Conservation (phyloP, 345 rosid genomes). For the Salix viminalis region DNA sequence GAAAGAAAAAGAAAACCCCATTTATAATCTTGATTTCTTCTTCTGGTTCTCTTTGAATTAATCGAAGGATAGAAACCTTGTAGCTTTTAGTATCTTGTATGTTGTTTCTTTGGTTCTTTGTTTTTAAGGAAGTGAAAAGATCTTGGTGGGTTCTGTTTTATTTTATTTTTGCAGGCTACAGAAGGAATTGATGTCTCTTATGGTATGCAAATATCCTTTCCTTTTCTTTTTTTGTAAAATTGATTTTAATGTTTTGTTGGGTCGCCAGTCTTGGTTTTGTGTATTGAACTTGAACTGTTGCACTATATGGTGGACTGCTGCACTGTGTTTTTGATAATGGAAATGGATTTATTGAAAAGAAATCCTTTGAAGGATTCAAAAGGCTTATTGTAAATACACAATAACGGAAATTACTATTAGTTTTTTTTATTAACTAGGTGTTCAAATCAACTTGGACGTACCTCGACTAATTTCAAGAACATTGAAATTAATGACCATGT, state of each 20-base stretch:
- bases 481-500: no score
- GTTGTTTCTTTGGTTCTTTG: not conserved
- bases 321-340: not conserved
- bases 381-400: not conserved
- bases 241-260: not conserved
- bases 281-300: not conserved
- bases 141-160: not conserved
- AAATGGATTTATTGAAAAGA: not conserved
- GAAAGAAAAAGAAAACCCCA: not conserved
- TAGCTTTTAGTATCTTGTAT: not conserved
- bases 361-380: not conserved
- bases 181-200: constrained; percentile 32
- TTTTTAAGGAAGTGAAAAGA: not conserved
- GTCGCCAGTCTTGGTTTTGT: not conserved
- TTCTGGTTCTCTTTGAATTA: not conserved
- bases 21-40: not conserved
- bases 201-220: constrained; percentile 12
- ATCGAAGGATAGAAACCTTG: not conserved
- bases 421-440: no score
- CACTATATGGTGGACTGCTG: not conserved
- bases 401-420: not conserved
- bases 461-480: fast-evolving
- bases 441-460: no score
- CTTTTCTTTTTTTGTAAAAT: not conserved
- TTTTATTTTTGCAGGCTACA: constrained; percentile 21